Evolutionary conservation across 768 basidiomycete species (phyloP), one percentile per base, ranked within the genome.

Genomic region (Boletus reticuloceps): DNA sequence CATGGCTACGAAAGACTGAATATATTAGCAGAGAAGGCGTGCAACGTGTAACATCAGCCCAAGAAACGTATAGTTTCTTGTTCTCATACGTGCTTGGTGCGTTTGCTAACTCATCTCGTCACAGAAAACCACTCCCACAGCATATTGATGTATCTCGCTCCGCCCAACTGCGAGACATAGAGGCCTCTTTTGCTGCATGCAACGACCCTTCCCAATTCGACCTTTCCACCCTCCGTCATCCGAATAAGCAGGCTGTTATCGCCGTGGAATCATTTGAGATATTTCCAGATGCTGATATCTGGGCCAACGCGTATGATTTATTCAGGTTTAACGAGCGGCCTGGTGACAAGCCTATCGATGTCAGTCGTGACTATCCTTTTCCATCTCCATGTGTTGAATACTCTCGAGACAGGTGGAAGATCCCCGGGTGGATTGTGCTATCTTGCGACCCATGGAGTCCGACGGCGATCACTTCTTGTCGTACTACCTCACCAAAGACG

Each of bases 1-100:
- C 91, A 1, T 98, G 95, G 95, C 77, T 98, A 50, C 81, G 95
- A 50, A 93, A 90, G 69, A 96, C 94, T 0, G 94, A 94, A 64
- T 95, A 97, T 64, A 81, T 95, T 51, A 87, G 83, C 55, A 73
- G 88, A 61, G 79, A 81, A 74, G 83, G 74, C 69, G 79, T 51
- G 63, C 78, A 58, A 68, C 83, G 68, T 65, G 70, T 57, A 54
- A 74, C 60, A 25, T 70, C 64, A 53, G 17, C 66, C 27, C 77
- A 81, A 39, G 89, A 91, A 68, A 69, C 78, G 89, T 89, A 62
- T 60, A 80, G 75, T 19, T 13, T 22, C 31, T 31, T 25, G 11
- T 40, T 47, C 58, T 27, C 14, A 47, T 22, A 4, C 22, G 20
- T 46, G 32, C 11, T 36, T 0, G 1, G 41, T 39, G 6, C 2